Conservation (phyloP, 768 basidiomycete genomes). For the Termitomyces sp. region DNA sequence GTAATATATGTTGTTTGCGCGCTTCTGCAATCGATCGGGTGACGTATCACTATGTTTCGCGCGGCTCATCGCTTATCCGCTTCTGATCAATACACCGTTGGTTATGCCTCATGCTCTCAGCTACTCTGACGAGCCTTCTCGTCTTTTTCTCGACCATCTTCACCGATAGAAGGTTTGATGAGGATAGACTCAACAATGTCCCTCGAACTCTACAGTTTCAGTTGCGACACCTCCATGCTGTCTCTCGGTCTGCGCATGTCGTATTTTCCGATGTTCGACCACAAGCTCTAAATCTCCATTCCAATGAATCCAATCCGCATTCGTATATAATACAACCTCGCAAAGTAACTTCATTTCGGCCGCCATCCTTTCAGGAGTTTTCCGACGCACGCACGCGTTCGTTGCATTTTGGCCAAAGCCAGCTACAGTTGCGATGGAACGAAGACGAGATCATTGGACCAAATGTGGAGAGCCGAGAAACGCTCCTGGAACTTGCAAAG, state of each 20-base stretch:
- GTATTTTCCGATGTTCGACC: conserved; percentile 46
- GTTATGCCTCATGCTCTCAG: conserved; percentile 44
- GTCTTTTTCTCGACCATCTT: conserved; percentile 33
- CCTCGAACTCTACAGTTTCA: conserved; percentile 36
- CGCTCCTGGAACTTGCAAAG: conserved; percentile 80
- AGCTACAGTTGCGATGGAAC: conserved; percentile 52
- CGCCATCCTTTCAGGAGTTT: conserved; percentile 41
- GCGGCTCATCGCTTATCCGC: neutral
- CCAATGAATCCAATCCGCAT: conserved; percentile 1
- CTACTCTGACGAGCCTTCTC: conserved; percentile 42
- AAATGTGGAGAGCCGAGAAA: conserved; percentile 69
- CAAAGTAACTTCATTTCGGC: conserved; percentile 32
- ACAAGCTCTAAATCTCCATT: conserved; percentile 4
- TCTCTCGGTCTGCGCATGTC: conserved; percentile 41
- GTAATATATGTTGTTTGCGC: conserved; percentile 1
- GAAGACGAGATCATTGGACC: conserved; percentile 71
- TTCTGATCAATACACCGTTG: neutral
- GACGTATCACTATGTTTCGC: neutral
- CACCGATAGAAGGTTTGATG: conserved; percentile 2
- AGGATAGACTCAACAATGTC: neutral
- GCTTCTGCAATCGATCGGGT: neutral
- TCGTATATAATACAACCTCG: conserved; percentile 34
- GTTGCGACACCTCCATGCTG: conserved; percentile 57
- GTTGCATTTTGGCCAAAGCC: conserved; percentile 38
- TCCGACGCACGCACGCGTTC: conserved; percentile 39